Base-by-base conservation (phyloP, 1,139 yeast genomes). In the Kazachstania sp. region DNA sequence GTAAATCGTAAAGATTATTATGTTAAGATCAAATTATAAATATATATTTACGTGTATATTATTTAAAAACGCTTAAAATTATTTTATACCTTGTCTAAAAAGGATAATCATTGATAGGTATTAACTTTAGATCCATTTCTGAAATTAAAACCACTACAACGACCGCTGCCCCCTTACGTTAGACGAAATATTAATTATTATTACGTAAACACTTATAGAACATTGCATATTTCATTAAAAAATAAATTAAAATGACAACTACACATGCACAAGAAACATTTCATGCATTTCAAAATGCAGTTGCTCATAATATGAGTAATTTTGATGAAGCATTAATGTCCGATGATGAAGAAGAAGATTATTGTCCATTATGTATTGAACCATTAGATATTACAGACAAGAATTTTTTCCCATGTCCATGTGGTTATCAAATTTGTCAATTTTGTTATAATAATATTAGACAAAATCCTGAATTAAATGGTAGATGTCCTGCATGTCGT, bases 341-440 rank as follows among this genome's bases (percentile, higher is more conserved):
- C 18, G 67, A 63, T 39, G 68, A 63, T 39, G 68, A 63, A 39
- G 68, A 64, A 47, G 68, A 65, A 45, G 68, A 65, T 45, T 62
- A 57, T 48, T 65, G 95, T 70, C 98, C 97, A 51, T 77, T 92
- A 54, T 92, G 98, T 72, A 94, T 88, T 62, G 98, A 92, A 68
- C 97, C 92, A 65, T 82, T 92, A 90, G 98, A 92, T 67, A 81
- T 90, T 41, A 84, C 95, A 18, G 98, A 94, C 68, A 86, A 86
- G 65, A 87, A 90, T 69, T 94, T 94, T 75, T 87, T 85, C 66
- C 99, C 99, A 6, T 94, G 99, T 73, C 98, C 97, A 1, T 94
- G 99, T 71, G 98, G 98, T 12, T 94, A 94, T 64, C 98, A 94
- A 64, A 86, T 92, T 51, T 94, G 99, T 68, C 97, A 92, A 72